Evolutionary conservation across 2,329 filamentous ascomycete genomes (phyloP), one percentile per base, ranked within the genome.

Genomic region (Davidsoniella eucalypti): DNA sequence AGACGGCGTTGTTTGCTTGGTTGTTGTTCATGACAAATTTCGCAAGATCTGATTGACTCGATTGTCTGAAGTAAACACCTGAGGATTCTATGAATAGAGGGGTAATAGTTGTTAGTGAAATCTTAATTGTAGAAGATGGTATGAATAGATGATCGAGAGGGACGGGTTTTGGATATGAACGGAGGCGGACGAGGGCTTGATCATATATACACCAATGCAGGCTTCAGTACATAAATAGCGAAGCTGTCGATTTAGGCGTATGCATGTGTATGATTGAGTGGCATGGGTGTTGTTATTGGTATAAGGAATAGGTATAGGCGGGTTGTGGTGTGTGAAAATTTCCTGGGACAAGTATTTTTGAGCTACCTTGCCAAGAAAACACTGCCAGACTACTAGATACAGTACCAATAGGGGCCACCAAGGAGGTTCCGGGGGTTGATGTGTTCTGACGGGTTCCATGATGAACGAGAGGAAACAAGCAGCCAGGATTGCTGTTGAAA

Each of bases 11-110:
- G 51, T 50, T 52, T 41, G 47, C 51, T 39, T 46, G 60, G 56
- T 66, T 61, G 57, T 62, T 67, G 62, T 65, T 65, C 67, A 69
- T 69, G 62, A 66, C 67, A 62, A 67, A 61, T 60, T 68, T 68
- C 50, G 66, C 65, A 52, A 69, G 60, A 50, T 60, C 60, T 46
- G 65, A 67, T 52, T 68, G 65, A 53, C 65, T 65, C 53, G 65
- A 62, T 58, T 66, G 64, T 59, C 58, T 60, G 26, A 52, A 52
- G 39, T 49, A 52, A 33, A 10, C 29, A 42, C 42, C 25, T 37
- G 47, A 33, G 26, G 51, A 18, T 26, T 23, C 36, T 44, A 33
- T 21, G 26, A 14, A 17, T 40, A 17, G 36, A 39, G n/a, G 21
- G 17, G 29, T 16, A 29, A 41, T 25, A 48, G 40, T 43, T 43